phyloP scores from a whole-genome alignment of 1,139 yeast species.

The Schwanniomyces etchellsii region DNA sequence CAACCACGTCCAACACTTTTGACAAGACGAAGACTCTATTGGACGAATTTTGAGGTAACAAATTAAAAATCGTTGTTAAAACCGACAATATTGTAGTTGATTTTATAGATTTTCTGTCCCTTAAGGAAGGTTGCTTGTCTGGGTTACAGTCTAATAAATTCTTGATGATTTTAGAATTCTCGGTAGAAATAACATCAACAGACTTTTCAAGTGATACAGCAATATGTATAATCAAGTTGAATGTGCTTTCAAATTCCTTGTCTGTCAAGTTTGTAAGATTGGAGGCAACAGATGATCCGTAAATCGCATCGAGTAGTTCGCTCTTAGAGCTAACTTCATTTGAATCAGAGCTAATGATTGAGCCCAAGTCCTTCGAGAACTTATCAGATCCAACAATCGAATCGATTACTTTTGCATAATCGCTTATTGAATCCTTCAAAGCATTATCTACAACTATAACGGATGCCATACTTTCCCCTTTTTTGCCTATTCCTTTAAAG shows the following conservation, averaged over 20 bases:
- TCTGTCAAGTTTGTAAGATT: conserved; percentile 33
- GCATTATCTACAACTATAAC: conserved; percentile 45
- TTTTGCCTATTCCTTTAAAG: not conserved
- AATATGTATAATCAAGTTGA: conserved; percentile 37
- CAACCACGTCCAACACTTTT: conserved; percentile 27
- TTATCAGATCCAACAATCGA: conserved; percentile 21
- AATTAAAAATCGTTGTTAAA: conserved; percentile 40
- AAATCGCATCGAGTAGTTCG: conserved; percentile 23
- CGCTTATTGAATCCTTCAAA: conserved; percentile 36
- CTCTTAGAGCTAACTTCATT: conserved; percentile 24
- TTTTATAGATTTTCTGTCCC: conserved; percentile 44
- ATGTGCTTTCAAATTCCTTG: conserved; percentile 42
- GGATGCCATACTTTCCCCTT: conserved; percentile 34
- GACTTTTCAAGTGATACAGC: conserved; percentile 26
- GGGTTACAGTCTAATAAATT: conserved; percentile 32
- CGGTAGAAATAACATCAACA: conserved; percentile 21
- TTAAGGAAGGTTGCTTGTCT: conserved; percentile 32
- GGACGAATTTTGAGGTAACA: conserved; percentile 29
- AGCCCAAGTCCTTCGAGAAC: conserved; percentile 23
- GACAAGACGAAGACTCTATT: conserved; percentile 29
- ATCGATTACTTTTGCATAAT: conserved; percentile 37
- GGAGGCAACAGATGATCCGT: conserved; percentile 19
- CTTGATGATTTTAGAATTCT: conserved; percentile 23
- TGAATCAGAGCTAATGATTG: conserved; percentile 16
- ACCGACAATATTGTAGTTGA: conserved; percentile 39